phyloP scores from a whole-genome alignment of 2,329 filamentous ascomycete species.

The Mycogone perniciosa region DNA sequence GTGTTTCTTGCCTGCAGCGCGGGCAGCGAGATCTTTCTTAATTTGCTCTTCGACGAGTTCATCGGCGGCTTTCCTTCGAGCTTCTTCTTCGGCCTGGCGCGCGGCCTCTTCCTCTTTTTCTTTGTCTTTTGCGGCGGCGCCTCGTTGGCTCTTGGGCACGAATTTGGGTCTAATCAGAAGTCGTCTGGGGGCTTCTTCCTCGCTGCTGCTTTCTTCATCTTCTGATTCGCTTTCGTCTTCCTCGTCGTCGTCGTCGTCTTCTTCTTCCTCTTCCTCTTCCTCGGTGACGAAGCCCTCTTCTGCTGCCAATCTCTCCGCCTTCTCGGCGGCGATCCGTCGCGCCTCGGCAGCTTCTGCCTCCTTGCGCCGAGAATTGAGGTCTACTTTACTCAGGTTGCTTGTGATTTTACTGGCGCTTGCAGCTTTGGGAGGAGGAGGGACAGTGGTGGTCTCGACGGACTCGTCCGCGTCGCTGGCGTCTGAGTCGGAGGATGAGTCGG shows the following conservation, averaged over 20 bases:
- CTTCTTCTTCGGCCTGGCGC: constrained; percentile 49
- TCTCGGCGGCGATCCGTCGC: constrained; percentile 41
- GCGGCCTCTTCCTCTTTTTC: constrained; percentile 30
- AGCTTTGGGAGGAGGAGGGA: constrained; percentile 51
- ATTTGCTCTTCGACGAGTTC: constrained; percentile 84
- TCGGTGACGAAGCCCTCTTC: constrained; percentile 61
- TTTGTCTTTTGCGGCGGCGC: constrained; percentile 23
- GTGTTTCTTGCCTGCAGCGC: constrained; percentile 69
- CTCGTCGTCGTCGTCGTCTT: constrained; percentile 24
- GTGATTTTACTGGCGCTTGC: constrained; percentile 51
- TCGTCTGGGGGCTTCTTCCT: constrained; percentile 51
- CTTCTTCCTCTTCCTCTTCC: constrained; percentile 39
- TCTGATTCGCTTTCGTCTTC: constrained; percentile 36
- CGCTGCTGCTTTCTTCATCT: constrained; percentile 40
- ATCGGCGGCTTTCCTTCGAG: constrained; percentile 64
- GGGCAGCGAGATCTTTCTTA: constrained; percentile 69
- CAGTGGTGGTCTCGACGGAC: constrained; percentile 24
- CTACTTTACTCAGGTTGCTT: constrained; percentile 46
- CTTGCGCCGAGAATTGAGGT: constrained; percentile 42
- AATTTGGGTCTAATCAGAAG: constrained; percentile 60
- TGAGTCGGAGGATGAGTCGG: constrained; percentile 48
- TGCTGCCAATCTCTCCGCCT: constrained; percentile 44
- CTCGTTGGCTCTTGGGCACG: constrained; percentile 52
- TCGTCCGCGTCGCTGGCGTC: constrained; percentile 39
- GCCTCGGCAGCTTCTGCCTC: constrained; percentile 42